phyloP scores from a whole-genome alignment of 177 flowering plant genomes.

The Vitis hybrid region DNA sequence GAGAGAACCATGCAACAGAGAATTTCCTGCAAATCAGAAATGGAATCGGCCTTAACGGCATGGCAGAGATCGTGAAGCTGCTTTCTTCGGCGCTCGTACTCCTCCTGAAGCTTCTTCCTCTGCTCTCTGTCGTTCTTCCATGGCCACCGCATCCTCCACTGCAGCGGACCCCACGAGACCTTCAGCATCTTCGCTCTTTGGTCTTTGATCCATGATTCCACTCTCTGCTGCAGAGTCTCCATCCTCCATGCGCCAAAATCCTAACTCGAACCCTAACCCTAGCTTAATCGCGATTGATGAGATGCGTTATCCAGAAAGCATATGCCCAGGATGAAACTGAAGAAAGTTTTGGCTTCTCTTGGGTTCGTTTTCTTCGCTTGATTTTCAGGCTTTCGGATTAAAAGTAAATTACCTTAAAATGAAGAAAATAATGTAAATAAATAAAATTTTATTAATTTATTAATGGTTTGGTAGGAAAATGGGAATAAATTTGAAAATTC shows the following conservation, averaged over 20 bases:
- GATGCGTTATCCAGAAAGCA: no score
- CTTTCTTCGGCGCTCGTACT: conserved; percentile 59
- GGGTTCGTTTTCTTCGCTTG: no score
- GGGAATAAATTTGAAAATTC: no score
- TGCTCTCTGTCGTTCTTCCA: conserved; percentile 55
- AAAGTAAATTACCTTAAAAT: no score
- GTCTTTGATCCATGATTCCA: conserved; percentile 84
- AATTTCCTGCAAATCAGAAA: conserved; percentile 86
- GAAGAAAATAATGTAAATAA: no score
- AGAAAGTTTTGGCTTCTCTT: no score
- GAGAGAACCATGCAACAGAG: conserved; percentile 95
- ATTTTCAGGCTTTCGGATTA: no score
- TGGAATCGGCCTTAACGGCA: conserved; percentile 79
- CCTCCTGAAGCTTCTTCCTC: conserved; percentile 69
- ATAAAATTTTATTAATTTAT: no score
- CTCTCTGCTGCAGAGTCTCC: conserved; percentile 63
- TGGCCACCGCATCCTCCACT: conserved; percentile 67
- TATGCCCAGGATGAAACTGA: no score
- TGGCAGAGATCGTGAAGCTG: conserved; percentile 73
- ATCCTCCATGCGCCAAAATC: conserved; percentile 15
- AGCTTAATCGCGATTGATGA: no score
- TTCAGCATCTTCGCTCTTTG: conserved; percentile 53
- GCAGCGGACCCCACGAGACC: conserved; percentile 61
- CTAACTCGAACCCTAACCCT: no score
- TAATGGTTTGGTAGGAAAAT: no score